Evolutionary conservation across 23 red algal genomes (phyloP).

Genomic region (Agarophyton chilense): DNA sequence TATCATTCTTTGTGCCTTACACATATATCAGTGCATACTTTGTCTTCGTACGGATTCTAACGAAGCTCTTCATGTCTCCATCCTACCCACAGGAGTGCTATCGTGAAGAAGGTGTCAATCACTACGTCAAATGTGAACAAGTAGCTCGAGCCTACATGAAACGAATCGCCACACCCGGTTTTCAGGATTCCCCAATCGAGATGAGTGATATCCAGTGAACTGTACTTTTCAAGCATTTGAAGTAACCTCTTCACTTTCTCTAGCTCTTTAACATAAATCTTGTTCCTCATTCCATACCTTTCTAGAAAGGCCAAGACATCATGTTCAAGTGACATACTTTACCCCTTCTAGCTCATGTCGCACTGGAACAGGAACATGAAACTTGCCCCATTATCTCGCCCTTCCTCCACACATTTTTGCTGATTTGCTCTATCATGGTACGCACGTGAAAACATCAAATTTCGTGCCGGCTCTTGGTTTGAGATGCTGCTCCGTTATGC

Average conservation of each 20-base stretch:
- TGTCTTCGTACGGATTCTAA: neutral
- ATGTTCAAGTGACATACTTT: too few species aligned
- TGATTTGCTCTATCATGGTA: neutral
- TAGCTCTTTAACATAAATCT: too few species aligned
- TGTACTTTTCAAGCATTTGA: neutral
- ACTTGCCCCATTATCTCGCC: neutral
- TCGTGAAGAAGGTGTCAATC: constrained; percentile 50
- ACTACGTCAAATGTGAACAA: constrained; percentile 52
- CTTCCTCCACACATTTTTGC: neutral
- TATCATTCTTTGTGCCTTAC: neutral
- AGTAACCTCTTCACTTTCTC: neutral
- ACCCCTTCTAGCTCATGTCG: neutral
- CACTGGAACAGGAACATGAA: neutral
- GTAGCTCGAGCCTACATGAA: constrained; percentile 43
- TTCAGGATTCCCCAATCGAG: constrained; percentile 53
- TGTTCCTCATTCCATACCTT: too few species aligned
- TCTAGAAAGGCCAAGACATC: too few species aligned
- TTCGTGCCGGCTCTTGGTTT: neutral
- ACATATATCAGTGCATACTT: neutral
- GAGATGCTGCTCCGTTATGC: neutral
- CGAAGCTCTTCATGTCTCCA: neutral
- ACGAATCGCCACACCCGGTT: constrained; percentile 40
- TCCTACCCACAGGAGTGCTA: constrained; percentile 37
- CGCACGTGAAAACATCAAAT: neutral
- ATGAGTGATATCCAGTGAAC: constrained; percentile 57